A percentile compares a stretch with the other conserved stretches of the same genome.
These are phyloP conservation scores for Gelatoporia subvermispora DNA, from an alignment of 768 basidiomycete species.

Conservation along the genomic window DNA sequence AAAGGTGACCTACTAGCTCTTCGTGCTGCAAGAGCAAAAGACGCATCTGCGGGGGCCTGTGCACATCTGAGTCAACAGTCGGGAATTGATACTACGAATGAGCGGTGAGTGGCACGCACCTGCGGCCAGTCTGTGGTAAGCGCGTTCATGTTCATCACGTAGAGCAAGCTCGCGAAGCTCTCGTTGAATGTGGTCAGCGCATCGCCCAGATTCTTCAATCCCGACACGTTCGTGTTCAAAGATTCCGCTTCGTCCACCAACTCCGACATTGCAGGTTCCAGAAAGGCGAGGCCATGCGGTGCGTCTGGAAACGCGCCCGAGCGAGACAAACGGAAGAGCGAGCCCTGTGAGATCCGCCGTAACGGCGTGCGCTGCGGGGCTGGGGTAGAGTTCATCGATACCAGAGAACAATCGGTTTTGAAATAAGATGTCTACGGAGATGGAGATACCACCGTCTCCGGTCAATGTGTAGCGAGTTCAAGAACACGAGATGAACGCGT, in stretches of 20 bases:
- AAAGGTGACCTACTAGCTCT: constrained; percentile 47
- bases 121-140: constrained; percentile 92
- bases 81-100: not conserved
- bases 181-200: constrained; percentile 87
- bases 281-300: constrained; percentile 76
- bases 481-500: too few relatives aligned
- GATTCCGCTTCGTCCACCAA: constrained; percentile 85
- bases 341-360: constrained; percentile 86
- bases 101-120: constrained; percentile 12
- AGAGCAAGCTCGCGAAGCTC: constrained; percentile 86
- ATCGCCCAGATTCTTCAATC: constrained; percentile 64
- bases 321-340: constrained; percentile 79
- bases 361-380: constrained; percentile 73
- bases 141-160: constrained; percentile 91
- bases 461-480: too few relatives aligned
- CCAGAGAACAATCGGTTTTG: too few relatives aligned
- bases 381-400: too few relatives aligned
- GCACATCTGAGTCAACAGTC: not conserved
- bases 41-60: constrained; percentile 20
- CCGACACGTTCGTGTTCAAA: constrained; percentile 70
- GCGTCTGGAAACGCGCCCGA: constrained; percentile 71
- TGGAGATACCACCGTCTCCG: too few relatives aligned
- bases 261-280: constrained; percentile 80
- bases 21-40: constrained; percentile 49
- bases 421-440: too few relatives aligned